Percentiles rank a stretch among this genome's conserved stretches.
These are phyloP conservation scores for Stemphylium beticola DNA, from an alignment of 2,329 filamentous ascomycete species.

Conservation along the genomic window DNA sequence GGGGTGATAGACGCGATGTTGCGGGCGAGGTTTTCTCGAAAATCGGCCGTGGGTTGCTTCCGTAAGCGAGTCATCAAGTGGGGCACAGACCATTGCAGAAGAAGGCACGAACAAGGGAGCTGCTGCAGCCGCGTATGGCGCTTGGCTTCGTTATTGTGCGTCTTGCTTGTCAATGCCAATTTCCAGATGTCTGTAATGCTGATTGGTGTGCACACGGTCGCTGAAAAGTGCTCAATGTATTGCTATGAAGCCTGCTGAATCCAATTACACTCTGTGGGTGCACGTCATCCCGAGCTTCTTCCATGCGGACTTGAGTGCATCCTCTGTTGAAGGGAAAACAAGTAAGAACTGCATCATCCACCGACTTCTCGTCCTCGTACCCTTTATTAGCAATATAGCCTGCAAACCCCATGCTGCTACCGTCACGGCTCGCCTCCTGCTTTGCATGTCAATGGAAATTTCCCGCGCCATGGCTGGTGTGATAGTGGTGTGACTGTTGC, in stretches of 20 bases:
- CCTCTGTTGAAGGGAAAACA: neutral
- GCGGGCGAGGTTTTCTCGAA: conserved; percentile 30
- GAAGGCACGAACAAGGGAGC: conserved; percentile 18
- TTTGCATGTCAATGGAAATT: neutral
- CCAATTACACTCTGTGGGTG: conserved; percentile 2
- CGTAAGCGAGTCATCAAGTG: conserved; percentile 17
- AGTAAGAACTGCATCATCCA: neutral
- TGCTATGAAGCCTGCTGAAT: neutral
- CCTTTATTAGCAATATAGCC: neutral
- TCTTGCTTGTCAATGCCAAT: neutral
- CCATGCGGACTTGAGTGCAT: neutral
- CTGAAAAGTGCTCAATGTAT: neutral
- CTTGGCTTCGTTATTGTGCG: conserved; percentile 10
- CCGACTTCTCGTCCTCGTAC: neutral
- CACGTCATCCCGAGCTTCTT: conserved; percentile 28
- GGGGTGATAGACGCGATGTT: conserved; percentile 40
- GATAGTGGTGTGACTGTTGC: conserved; percentile 18
- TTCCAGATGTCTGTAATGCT: too few relatives aligned
- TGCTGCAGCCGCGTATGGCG: conserved; percentile 7
- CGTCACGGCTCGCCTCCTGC: neutral
- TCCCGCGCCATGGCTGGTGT: neutral
- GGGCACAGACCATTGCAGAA: conserved; percentile 14
- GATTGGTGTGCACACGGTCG: neutral
- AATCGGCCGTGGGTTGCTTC: conserved; percentile 20
- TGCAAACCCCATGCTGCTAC: neutral